Conservation (phyloP, 2,329 filamentous ascomycete species). For the Colletotrichum scovillei region DNA sequence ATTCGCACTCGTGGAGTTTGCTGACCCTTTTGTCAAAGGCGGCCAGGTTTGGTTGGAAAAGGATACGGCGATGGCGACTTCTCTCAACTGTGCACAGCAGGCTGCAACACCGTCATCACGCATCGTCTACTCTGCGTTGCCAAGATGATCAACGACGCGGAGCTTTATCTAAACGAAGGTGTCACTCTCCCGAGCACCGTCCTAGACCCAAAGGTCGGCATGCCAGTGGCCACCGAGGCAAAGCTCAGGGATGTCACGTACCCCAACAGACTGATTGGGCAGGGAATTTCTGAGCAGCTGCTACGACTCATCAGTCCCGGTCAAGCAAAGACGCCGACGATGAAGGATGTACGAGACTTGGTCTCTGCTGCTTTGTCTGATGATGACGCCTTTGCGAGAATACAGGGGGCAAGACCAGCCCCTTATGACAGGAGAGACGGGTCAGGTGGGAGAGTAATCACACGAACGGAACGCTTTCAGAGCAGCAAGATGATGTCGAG, state of each 20-base stretch:
- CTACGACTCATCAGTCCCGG: conserved; percentile 49
- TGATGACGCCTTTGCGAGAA: conserved; percentile 8
- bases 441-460: neutral
- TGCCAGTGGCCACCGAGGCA: conserved; percentile 49
- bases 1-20: accelerated
- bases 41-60: conserved; percentile 53
- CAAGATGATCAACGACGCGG: conserved; percentile 70
- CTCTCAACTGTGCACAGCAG: conserved; percentile 54
- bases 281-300: conserved; percentile 55
- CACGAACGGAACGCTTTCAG: conserved; percentile 1
- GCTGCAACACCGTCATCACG: conserved; percentile 62
- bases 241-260: conserved; percentile 55
- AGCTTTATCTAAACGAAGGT: conserved; percentile 55
- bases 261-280: conserved; percentile 67
- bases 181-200: conserved; percentile 77
- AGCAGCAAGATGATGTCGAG: conserved; percentile 76
- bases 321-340: conserved; percentile 49
- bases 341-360: conserved; percentile 61
- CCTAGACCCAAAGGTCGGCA: conserved; percentile 63
- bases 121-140: conserved; percentile 70
- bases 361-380: conserved; percentile 60
- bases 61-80: conserved; percentile 74
- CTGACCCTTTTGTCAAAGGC: neutral
- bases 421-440: conserved; percentile 50
- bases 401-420: neutral